Evolutionary conservation across 139 green algal species (phyloP), one percentile per base, ranked within the genome.

Genomic region (Chlamydomonas sp.): DNA sequence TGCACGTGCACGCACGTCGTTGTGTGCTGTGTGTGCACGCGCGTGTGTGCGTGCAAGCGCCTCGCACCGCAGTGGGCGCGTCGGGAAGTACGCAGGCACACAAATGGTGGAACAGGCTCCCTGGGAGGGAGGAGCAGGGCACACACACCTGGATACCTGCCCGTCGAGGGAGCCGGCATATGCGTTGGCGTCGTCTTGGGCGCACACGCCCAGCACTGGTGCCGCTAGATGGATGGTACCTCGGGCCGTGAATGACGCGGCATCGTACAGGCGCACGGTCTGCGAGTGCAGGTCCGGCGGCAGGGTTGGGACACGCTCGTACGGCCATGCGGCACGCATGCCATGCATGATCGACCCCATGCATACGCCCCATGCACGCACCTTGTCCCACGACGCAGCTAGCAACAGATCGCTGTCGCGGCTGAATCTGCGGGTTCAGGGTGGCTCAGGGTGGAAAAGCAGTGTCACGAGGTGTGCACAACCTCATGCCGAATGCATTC

Each of bases 381-480:
- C 88, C 76, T 77, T 75, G 39, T 95, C 88, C 88, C 88, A 95
- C 2, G 83, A 91, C 1, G 86, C 84, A 2, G 82, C 81, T 13
- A 93, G 48, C 30, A 94, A 77, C 34, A 79, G 54, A 54, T 86
- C 72, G 6, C 72, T 83, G 3, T 76, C 58, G 0, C 37, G 70
- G n/a, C 71, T 82, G 57, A 90, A 94, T 1, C 74, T 38, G 3
- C n/a, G n/a, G n/a, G n/a, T n/a, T 94, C 58, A 37, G 8, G 63
- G 70, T 8, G 87, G 83, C 26, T 92, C 84, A 37, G 87, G 87
- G 39, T 94, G 87, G 1, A n/a, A 24, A 0, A 84, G 85, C 24
- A 77, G 77, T 1, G 77, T 38, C 3, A 61, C 34, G 31, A 90
- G 71, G 8, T 58, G 57, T 24, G 70, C 65, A 2, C 73, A 66